Evolutionary conservation across 805 yeast species (phyloP).

Genomic region (Schwanniomyces occidentalis): DNA sequence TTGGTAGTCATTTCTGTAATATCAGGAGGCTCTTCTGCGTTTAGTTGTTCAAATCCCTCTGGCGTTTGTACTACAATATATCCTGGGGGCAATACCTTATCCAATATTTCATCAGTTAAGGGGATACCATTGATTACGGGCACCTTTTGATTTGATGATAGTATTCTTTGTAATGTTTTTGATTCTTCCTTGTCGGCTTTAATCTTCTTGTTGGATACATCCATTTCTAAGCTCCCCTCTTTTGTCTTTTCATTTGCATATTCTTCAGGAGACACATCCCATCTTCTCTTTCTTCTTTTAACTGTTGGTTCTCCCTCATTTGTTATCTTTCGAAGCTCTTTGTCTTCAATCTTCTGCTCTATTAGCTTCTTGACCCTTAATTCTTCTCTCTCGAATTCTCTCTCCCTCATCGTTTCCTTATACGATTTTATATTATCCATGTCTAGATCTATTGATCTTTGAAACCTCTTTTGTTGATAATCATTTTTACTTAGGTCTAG

Average conservation of each 20-base stretch:
- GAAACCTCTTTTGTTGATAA: slow-evolving; percentile 30
- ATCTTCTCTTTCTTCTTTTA: slow-evolving; percentile 36
- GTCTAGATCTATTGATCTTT: slow-evolving; percentile 24
- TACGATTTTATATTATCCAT: slow-evolving; percentile 33
- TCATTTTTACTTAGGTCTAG: slow-evolving; percentile 20
- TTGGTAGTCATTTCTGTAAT: slow-evolving; percentile 23
- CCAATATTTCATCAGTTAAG: slow-evolving; percentile 48
- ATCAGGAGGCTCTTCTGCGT: slow-evolving; percentile 32
- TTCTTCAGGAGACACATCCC: slow-evolving; percentile 47
- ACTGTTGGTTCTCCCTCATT: slow-evolving; percentile 4
- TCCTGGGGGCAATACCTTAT: slow-evolving; percentile 53
- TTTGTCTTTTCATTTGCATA: slow-evolving; percentile 14
- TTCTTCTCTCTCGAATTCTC: slow-evolving; percentile 42
- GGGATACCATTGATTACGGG: slow-evolving; percentile 31
- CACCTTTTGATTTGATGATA: slow-evolving; percentile 13
- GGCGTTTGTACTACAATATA: slow-evolving; percentile 49
- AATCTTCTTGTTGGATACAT: slow-evolving; percentile 2
- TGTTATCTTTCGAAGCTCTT: slow-evolving; percentile 1
- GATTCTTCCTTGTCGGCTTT: slow-evolving; percentile 2
- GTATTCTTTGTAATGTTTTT: not conserved
- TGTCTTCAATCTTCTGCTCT: slow-evolving; percentile 17
- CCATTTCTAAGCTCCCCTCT: not conserved
- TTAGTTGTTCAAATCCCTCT: slow-evolving; percentile 35
- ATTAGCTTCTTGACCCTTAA: slow-evolving; percentile 23
- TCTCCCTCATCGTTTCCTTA: slow-evolving; percentile 40